Conservation (phyloP, 192 early-diverging fungal species). For the Funneliformis mosseae region DNA sequence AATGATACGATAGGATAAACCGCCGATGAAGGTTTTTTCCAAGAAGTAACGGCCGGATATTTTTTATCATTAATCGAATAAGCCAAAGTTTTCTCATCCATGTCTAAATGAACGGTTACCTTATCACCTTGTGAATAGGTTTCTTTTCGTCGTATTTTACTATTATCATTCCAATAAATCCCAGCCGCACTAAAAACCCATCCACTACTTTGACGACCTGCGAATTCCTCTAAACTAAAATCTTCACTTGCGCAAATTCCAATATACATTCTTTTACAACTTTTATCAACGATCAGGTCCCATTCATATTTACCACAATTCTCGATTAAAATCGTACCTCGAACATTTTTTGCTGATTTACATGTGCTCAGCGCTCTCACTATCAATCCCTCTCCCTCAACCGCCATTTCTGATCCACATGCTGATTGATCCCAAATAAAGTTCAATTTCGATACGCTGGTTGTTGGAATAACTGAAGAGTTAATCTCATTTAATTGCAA, state of each 20-base stretch:
- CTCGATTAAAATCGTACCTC: not conserved
- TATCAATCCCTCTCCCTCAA: not conserved
- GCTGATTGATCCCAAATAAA: not conserved
- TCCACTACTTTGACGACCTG: not conserved
- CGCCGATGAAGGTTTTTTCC: slow-evolving; percentile 12
- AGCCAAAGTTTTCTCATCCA: slow-evolving; percentile 9
- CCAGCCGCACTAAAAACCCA: slow-evolving; percentile 8
- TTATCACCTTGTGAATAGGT: slow-evolving; percentile 3
- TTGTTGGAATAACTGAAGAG: not conserved
- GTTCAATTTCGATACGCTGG: not conserved
- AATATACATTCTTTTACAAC: not conserved
- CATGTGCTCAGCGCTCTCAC: not conserved
- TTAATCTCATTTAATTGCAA: not conserved
- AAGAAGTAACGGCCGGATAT: not conserved
- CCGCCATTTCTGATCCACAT: not conserved
- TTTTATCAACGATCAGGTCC: slow-evolving; percentile 19
- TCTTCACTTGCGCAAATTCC: slow-evolving; percentile 1
- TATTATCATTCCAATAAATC: not conserved
- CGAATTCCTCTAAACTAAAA: slow-evolving; percentile 10
- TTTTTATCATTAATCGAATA: slow-evolving; percentile 29
- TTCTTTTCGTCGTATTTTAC: not conserved
- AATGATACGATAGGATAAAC: slow-evolving; percentile 25
- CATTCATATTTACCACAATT: slow-evolving; percentile 8
- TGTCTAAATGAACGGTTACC: slow-evolving; percentile 30
- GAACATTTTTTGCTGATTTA: not conserved